Base-by-base conservation (phyloP, 768 basidiomycete genomes). In the Leccinellum luteum region DNA sequence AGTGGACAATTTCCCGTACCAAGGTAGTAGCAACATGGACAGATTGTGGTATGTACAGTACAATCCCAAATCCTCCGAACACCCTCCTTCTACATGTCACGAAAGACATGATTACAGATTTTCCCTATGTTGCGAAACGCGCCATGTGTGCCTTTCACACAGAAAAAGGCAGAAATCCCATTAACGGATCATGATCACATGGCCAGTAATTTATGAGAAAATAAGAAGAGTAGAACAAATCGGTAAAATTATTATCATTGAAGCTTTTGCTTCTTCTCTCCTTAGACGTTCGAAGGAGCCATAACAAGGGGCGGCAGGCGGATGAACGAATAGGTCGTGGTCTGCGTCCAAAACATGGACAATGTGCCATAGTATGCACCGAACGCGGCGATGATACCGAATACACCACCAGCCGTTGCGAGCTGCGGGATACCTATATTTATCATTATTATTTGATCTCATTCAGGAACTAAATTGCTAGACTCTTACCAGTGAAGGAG, bases 341-440 rank as follows among this genome's bases (percentile, higher is more conserved):
- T 63, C 51, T 71, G 65, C 6, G 69, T 71, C 70, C 70, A 69
- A 49, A 69, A 65, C 53, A 57, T 49, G 14, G 69, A 64, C 32
- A 69, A 6, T 17, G 68, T 57, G 4, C 61, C 68, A 15, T 72
- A 69, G 68, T 67, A 72, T 53, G 69, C 66, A 10, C 70, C 68
- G 10, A 64, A 69, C 9, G 68, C 54, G 12, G 70, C 68, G 27
- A 70, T 23, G 45, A 71, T 15, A 49, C 68, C 68, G 21, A 72
- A 50, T 12, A 53, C 59, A 52, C 70, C 69, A 56, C 69, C 69
- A 8, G 58, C 67, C 3, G 69, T 71, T 25, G 65, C 67, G 4
- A 71, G 55, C 12, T 66, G 64, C 0, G 64, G 0, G 35, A 57
- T 69, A 7, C 66, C 67, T 69, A 27, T 9, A 17, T 5, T 31